Evolutionary conservation across 345 rosid genomes (phyloP).

Genomic region (Aquilaria malaccensis): DNA sequence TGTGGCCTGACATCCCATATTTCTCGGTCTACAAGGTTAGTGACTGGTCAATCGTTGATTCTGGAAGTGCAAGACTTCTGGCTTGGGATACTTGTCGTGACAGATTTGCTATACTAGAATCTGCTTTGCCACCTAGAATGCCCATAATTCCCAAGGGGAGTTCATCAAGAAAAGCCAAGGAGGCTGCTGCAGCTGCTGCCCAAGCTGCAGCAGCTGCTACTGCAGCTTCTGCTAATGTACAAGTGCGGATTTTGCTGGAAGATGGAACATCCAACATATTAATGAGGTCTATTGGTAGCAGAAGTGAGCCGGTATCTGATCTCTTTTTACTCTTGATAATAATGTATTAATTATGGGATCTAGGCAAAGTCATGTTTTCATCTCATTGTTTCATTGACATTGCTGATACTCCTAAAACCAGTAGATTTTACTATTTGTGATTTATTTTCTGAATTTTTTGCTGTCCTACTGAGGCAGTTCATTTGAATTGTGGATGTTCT

Average conservation of each 20-base stretch:
- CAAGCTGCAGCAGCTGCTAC: constrained; percentile 96
- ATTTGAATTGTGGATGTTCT: too few relatives aligned
- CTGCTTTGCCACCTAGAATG: constrained; percentile 70
- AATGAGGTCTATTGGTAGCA: constrained; percentile 88
- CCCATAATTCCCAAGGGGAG: constrained; percentile 84
- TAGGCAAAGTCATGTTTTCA: too few relatives aligned
- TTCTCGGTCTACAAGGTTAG: constrained; percentile 92
- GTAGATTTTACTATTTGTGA: too few relatives aligned
- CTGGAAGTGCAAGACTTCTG: constrained; percentile 93
- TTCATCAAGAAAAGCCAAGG: constrained; percentile 89
- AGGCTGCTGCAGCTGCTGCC: constrained; percentile 97
- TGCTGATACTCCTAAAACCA: too few relatives aligned
- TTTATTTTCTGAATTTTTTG: too few relatives aligned
- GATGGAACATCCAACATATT: constrained; percentile 98
- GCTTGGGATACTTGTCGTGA: constrained; percentile 97
- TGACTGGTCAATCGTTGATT: constrained; percentile 96
- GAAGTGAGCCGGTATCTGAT: constrained; percentile 77
- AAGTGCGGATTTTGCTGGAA: constrained; percentile 97
- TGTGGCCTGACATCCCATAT: constrained; percentile 97
- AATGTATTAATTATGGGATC: too few relatives aligned
- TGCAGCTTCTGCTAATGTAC: constrained; percentile 95
- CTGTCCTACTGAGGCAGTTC: too few relatives aligned
- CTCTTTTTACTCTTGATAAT: background rate
- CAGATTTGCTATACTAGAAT: constrained; percentile 91
- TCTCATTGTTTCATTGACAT: too few relatives aligned